phyloP scores from a whole-genome alignment of 2,329 filamentous ascomycete species.

The Juglanconis sp. region DNA sequence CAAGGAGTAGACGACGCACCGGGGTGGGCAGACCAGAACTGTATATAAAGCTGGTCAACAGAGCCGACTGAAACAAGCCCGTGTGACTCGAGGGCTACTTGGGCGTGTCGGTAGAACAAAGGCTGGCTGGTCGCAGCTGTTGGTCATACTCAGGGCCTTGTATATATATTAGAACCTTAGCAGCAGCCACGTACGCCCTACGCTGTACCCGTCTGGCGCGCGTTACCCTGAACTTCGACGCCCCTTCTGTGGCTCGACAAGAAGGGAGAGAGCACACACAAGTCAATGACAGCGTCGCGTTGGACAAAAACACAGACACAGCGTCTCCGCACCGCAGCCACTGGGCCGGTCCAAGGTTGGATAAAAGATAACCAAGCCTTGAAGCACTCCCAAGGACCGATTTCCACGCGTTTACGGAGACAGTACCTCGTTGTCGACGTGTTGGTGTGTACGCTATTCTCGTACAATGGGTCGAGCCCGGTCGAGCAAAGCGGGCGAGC shows the following conservation, averaged over 20 bases:
- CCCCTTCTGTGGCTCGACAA: background rate
- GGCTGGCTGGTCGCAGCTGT: conserved; percentile 16
- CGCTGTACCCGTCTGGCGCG: background rate
- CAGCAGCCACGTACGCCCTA: conserved; percentile 4
- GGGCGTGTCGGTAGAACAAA: conserved; percentile 13
- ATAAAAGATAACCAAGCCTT: background rate
- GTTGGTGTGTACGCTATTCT: background rate
- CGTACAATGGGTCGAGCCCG: background rate
- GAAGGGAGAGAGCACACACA: background rate
- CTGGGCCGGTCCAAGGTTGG: conserved; percentile 7
- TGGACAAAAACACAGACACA: conserved; percentile 13
- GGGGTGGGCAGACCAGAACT: conserved; percentile 15
- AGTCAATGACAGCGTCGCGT: conserved; percentile 11
- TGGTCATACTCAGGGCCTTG: conserved; percentile 15
- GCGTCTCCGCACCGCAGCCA: conserved; percentile 12
- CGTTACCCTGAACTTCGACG: background rate
- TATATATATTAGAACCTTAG: background rate
- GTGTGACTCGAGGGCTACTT: conserved; percentile 18
- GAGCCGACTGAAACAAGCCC: conserved; percentile 19
- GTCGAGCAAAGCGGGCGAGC: background rate
- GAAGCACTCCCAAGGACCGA: background rate
- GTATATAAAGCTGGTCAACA: conserved; percentile 18
- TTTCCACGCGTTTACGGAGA: background rate
- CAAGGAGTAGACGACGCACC: conserved; percentile 14
- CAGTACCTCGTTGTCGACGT: background rate